These are phyloP conservation scores for Alternaria novae-zelandiae DNA, from an alignment of 2,329 filamentous ascomycete genomes.

Conservation along the genomic window DNA sequence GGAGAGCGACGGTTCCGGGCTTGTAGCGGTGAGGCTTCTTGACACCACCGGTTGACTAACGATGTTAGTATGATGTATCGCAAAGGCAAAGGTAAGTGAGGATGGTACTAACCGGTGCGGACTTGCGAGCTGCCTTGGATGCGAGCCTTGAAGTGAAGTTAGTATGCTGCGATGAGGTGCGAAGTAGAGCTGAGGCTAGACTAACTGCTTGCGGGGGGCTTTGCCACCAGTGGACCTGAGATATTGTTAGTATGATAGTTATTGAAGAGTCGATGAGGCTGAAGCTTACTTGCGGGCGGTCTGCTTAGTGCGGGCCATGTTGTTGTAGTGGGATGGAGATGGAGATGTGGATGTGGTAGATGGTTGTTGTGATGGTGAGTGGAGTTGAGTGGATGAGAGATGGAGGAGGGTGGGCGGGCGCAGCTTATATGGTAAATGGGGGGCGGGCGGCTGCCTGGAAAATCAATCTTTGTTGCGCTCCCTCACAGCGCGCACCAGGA, in stretches of 20 bases:
- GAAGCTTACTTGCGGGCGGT: conserved; percentile 51
- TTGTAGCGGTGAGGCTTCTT: conserved; percentile 64
- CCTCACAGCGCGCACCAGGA: conserved; percentile 31
- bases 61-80: not conserved
- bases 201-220: conserved; percentile 77
- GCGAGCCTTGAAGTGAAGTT: conserved; percentile 65
- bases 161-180: not conserved
- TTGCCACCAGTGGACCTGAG: conserved; percentile 76
- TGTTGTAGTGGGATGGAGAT: conserved; percentile 27
- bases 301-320: conserved; percentile 63
- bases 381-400: conserved; percentile 47
- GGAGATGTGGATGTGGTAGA: conserved; percentile 28
- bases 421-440: conserved; percentile 46
- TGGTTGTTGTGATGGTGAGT: conserved; percentile 25
- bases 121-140: conserved; percentile 99
- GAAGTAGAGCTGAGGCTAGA: not conserved
- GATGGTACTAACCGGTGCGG: conserved; percentile 65
- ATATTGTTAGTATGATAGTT: conserved; percentile 34
- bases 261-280: not conserved
- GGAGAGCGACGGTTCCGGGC: conserved; percentile 77
- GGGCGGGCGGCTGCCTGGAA: conserved; percentile 46
- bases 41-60: conserved; percentile 78
- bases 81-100: no score
- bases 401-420: conserved; percentile 43
- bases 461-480: conserved; percentile 39